phyloP scores from a whole-genome alignment of 176 grass and related monocot species.

The Musa itinerans region DNA sequence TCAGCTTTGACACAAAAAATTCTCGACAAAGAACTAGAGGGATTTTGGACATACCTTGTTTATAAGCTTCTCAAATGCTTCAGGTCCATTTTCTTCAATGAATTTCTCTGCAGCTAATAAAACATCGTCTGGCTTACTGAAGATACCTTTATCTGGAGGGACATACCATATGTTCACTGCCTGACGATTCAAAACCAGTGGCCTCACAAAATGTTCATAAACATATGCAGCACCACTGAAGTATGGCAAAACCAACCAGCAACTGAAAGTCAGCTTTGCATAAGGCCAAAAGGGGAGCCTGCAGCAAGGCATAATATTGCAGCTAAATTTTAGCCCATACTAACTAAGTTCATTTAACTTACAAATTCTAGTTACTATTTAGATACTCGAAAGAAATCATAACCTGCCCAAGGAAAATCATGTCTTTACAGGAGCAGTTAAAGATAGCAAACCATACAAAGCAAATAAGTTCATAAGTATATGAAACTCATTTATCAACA shows the following conservation, averaged over 20 bases:
- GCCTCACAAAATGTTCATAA: constrained; percentile 55
- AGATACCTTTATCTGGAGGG: constrained; percentile 34
- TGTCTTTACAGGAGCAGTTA: too few species aligned
- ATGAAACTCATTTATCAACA: too few species aligned
- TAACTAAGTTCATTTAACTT: too few species aligned
- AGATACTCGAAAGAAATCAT: too few species aligned
- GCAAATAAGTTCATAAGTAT: too few species aligned
- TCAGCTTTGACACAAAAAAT: constrained; percentile 8
- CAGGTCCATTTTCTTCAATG: constrained; percentile 52
- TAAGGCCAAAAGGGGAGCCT: constrained; percentile 63
- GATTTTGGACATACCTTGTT: constrained; percentile 32
- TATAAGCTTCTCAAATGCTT: constrained; percentile 47
- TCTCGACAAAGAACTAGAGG: neutral
- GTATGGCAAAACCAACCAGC: constrained; percentile 62
- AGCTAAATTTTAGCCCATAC: neutral
- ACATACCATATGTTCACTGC: constrained; percentile 54
- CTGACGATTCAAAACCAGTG: constrained; percentile 32
- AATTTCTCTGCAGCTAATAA: constrained; percentile 45
- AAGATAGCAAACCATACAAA: too few species aligned
- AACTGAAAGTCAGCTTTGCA: constrained; percentile 49
- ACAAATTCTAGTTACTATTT: too few species aligned
- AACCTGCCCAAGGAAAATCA: too few species aligned
- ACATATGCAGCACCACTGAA: constrained; percentile 61
- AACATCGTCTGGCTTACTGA: constrained; percentile 50
- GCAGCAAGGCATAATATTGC: neutral